These are phyloP conservation scores for Chenopodium album DNA, from an alignment of 148 eudicot genomes.

Conservation along the genomic window DNA sequence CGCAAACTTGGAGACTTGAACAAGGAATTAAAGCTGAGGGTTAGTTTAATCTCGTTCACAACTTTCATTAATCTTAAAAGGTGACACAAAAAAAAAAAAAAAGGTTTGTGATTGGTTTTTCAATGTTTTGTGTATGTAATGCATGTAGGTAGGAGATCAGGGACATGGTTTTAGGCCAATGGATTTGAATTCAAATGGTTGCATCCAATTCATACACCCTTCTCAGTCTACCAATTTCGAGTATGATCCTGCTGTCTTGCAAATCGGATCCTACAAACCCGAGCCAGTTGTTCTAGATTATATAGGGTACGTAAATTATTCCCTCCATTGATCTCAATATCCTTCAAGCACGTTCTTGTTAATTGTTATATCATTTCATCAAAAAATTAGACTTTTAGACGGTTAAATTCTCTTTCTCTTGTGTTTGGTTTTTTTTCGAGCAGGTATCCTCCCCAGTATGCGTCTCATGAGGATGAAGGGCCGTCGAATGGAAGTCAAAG, in stretches of 20 bases:
- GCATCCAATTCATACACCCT: constrained; percentile 37
- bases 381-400: background rate
- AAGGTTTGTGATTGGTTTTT: background rate
- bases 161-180: constrained; percentile 38
- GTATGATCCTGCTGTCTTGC: constrained; percentile 26
- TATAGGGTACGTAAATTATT: constrained; percentile 52
- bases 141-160: constrained; percentile 50
- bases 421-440: background rate
- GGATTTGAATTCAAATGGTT: constrained; percentile 26
- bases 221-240: constrained; percentile 35
- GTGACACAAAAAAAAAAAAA: background rate
- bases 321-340: background rate
- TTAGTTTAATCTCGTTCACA: constrained; percentile 34
- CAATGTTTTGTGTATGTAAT: background rate
- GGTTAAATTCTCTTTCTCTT: background rate
- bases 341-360: background rate
- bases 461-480: constrained; percentile 23
- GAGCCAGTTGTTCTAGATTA: constrained; percentile 50
- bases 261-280: constrained; percentile 39
- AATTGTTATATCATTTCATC: background rate
- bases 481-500: constrained; percentile 22
- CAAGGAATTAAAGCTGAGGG: constrained; percentile 85
- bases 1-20: constrained; percentile 90
- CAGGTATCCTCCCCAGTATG: constrained; percentile 25
- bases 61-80: background rate